Evolutionary conservation across 2,329 filamentous ascomycete genomes (phyloP).

Genomic region (Penicillium sp.): DNA sequence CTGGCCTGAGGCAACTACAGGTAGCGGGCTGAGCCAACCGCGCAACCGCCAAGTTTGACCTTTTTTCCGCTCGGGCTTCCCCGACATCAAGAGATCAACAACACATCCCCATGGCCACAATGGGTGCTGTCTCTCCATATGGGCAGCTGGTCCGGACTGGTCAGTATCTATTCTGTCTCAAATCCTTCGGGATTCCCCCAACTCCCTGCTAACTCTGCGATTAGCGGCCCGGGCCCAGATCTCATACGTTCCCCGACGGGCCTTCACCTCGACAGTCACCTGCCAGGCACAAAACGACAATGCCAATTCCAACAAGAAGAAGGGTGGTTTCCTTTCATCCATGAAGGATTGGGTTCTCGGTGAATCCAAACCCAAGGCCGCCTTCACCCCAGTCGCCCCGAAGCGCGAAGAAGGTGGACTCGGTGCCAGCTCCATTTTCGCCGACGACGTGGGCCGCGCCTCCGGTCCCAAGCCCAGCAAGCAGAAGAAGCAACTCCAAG

Average conservation of each 20-base stretch:
- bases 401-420: slow-evolving; percentile 45
- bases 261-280: slow-evolving; percentile 41
- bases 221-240: slow-evolving; percentile 41
- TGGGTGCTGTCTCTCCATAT: slow-evolving; percentile 45
- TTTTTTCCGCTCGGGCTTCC: slow-evolving; percentile 39
- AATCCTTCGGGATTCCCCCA: background rate
- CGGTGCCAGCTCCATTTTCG: slow-evolving; percentile 50
- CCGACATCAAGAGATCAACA: slow-evolving; percentile 20
- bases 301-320: slow-evolving; percentile 29
- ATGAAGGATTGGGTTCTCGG: slow-evolving; percentile 46
- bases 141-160: slow-evolving; percentile 48
- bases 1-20: slow-evolving; percentile 31
- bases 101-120: slow-evolving; percentile 45
- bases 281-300: slow-evolving; percentile 40
- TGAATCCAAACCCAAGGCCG: slow-evolving; percentile 38
- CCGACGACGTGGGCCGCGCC: slow-evolving; percentile 41
- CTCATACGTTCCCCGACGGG: slow-evolving; percentile 45
- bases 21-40: slow-evolving; percentile 23
- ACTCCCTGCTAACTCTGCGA: background rate
- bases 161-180: slow-evolving; percentile 28
- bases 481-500: slow-evolving; percentile 26
- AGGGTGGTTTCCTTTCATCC: slow-evolving; percentile 38
- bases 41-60: slow-evolving; percentile 35
- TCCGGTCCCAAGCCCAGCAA: slow-evolving; percentile 37
- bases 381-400: slow-evolving; percentile 37